These are phyloP conservation scores for Ilyonectria mors-panacis DNA, from an alignment of 2,329 filamentous ascomycete genomes.

Conservation along the genomic window DNA sequence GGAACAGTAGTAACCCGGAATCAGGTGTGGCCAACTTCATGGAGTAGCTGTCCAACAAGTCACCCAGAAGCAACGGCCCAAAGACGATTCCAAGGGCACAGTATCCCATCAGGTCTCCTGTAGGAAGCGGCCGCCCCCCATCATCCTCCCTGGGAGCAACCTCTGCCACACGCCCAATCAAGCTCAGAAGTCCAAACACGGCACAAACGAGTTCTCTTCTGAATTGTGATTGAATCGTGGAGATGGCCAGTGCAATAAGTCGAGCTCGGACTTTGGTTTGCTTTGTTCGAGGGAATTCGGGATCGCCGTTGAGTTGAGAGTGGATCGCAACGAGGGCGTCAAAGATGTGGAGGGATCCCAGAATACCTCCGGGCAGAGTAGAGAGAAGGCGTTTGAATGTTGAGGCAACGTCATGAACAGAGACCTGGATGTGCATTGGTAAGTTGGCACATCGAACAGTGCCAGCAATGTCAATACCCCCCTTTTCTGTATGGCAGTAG, in stretches of 20 bases:
- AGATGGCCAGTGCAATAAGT: slow-evolving; percentile 76
- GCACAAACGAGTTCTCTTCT: slow-evolving; percentile 76
- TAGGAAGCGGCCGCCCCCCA: slow-evolving; percentile 66
- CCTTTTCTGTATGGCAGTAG: slow-evolving; percentile 67
- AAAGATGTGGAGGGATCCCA: slow-evolving; percentile 74
- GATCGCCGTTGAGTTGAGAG: slow-evolving; percentile 66
- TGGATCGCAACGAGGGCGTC: slow-evolving; percentile 75
- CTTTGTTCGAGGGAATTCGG: slow-evolving; percentile 67
- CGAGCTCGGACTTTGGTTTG: slow-evolving; percentile 71
- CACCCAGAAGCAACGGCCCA: slow-evolving; percentile 74
- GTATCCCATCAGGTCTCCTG: slow-evolving; percentile 75
- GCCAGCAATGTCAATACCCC: slow-evolving; percentile 65
- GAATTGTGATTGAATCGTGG: slow-evolving; percentile 71
- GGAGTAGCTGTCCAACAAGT: slow-evolving; percentile 67
- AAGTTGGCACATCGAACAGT: slow-evolving; percentile 73
- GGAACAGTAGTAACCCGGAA: slow-evolving; percentile 60
- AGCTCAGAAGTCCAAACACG: slow-evolving; percentile 75
- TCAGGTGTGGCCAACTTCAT: slow-evolving; percentile 61
- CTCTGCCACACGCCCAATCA: slow-evolving; percentile 73
- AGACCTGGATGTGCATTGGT: slow-evolving; percentile 71
- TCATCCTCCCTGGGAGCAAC: slow-evolving; percentile 66
- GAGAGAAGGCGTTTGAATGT: slow-evolving; percentile 77
- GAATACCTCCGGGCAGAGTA: slow-evolving; percentile 75
- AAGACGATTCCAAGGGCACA: slow-evolving; percentile 75
- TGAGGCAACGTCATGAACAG: slow-evolving; percentile 76